Evolutionary conservation across 2,329 filamentous ascomycete species (phyloP).

Genomic region (Ilyonectria sp.): DNA sequence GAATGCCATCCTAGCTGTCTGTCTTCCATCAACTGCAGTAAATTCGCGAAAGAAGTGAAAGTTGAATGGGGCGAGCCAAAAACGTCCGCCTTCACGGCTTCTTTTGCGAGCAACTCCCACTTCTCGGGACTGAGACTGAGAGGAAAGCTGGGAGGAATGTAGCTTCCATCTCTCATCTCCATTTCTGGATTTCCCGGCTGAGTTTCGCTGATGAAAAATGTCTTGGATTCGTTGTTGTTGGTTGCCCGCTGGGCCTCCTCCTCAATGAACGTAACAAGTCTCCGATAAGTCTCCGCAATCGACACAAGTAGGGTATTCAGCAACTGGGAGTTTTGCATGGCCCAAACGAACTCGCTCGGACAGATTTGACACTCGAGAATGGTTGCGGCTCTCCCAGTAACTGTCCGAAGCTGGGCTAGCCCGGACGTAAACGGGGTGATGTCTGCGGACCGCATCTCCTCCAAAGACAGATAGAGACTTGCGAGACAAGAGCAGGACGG

Average conservation of each 20-base stretch:
- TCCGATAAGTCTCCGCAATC: slow-evolving; percentile 45
- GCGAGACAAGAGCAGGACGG: slow-evolving; percentile 45
- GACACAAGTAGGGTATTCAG: slow-evolving; percentile 45
- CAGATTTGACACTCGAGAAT: slow-evolving; percentile 43
- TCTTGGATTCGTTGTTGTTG: slow-evolving; percentile 35
- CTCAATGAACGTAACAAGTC: slow-evolving; percentile 39
- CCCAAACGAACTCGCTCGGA: slow-evolving; percentile 45
- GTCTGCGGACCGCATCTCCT: slow-evolving; percentile 43
- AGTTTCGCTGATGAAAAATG: slow-evolving; percentile 32
- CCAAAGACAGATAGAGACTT: slow-evolving; percentile 43
- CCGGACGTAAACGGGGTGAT: slow-evolving; percentile 37
- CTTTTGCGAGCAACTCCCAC: slow-evolving; percentile 41
- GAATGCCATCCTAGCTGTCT: slow-evolving; percentile 45
- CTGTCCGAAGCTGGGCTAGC: slow-evolving; percentile 34
- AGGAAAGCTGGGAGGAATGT: slow-evolving; percentile 11
- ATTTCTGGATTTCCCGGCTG: neutral
- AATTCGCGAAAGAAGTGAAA: slow-evolving; percentile 17
- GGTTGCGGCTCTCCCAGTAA: slow-evolving; percentile 32
- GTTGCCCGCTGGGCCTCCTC: slow-evolving; percentile 39
- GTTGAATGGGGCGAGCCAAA: slow-evolving; percentile 30
- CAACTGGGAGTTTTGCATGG: slow-evolving; percentile 47
- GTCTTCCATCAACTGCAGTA: slow-evolving; percentile 46
- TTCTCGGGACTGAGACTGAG: slow-evolving; percentile 37
- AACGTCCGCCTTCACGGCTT: slow-evolving; percentile 39
- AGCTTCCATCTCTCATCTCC: neutral